These are phyloP conservation scores for Suhomyces ambrosiae DNA, from an alignment of 1,139 yeast species.

Conservation along the genomic window DNA sequence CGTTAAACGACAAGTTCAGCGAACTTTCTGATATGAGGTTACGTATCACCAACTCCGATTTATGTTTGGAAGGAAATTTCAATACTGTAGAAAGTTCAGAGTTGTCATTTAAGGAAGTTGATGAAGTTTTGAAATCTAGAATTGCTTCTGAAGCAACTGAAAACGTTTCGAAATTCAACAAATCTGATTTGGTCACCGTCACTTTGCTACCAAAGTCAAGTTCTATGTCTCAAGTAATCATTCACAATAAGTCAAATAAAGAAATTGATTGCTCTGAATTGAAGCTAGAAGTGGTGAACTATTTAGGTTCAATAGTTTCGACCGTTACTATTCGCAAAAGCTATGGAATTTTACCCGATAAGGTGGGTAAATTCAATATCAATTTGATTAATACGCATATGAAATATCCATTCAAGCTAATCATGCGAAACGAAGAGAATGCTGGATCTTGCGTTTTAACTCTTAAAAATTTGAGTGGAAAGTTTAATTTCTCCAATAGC, in stretches of 20 bases:
- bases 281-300: constrained; percentile 33
- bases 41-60: constrained; percentile 23
- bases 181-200: constrained; percentile 21
- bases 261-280: constrained; percentile 36
- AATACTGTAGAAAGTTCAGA: constrained; percentile 12
- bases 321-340: constrained; percentile 33
- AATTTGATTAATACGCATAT: constrained; percentile 35
- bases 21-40: constrained; percentile 22
- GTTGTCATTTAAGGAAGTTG: constrained; percentile 2
- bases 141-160: constrained; percentile 14
- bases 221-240: constrained; percentile 34
- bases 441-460: constrained; percentile 30
- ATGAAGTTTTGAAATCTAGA: background rate
- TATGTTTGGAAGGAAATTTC: constrained; percentile 30
- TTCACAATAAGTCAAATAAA: constrained; percentile 32
- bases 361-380: constrained; percentile 38
- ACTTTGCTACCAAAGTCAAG: constrained; percentile 34
- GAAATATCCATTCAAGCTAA: constrained; percentile 37
- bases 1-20: constrained; percentile 18
- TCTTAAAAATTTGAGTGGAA: constrained; percentile 29
- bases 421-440: constrained; percentile 26
- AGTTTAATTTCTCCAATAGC: constrained; percentile 7
- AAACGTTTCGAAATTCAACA: constrained; percentile 6
- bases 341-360: constrained; percentile 37
- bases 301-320: constrained; percentile 31